Percentiles rank a stretch among this genome's conserved stretches.
Conservation (phyloP, 371 early-diverging fungal species). For the Saksenaea vasiformis region DNA sequence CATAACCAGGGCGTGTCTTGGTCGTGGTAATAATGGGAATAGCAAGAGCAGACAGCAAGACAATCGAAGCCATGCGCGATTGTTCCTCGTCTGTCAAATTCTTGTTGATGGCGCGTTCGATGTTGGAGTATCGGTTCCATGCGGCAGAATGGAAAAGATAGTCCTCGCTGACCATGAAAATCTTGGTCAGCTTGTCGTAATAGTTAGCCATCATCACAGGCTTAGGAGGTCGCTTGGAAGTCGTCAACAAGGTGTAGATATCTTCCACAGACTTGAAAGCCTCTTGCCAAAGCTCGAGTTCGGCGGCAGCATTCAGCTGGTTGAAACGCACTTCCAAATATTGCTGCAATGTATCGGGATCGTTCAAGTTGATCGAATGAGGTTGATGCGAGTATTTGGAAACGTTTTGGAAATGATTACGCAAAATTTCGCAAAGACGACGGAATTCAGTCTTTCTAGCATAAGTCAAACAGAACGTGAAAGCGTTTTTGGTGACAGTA, state of each 20-base stretch:
- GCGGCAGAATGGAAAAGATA: slow-evolving; percentile 97
- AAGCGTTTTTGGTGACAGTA: slow-evolving; percentile 86
- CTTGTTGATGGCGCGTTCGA: slow-evolving; percentile 75
- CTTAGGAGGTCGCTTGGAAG: slow-evolving; percentile 92
- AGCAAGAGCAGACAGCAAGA: slow-evolving; percentile 90
- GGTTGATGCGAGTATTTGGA: slow-evolving; percentile 93
- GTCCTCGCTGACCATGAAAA: slow-evolving; percentile 95
- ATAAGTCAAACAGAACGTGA: slow-evolving; percentile 94
- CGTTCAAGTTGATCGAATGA: slow-evolving; percentile 91
- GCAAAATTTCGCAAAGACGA: slow-evolving; percentile 94
- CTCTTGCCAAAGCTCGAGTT: slow-evolving; percentile 98
- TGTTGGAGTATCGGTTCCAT: slow-evolving; percentile 90
- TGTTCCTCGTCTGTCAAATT: slow-evolving; percentile 72
- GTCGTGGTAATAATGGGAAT: slow-evolving; percentile 86
- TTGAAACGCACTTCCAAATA: slow-evolving; percentile 94
- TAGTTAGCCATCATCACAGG: slow-evolving; percentile 95
- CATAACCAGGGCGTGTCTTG: slow-evolving; percentile 67
- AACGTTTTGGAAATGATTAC: slow-evolving; percentile 89
- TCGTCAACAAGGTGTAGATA: slow-evolving; percentile 90
- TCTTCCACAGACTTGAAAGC: slow-evolving; percentile 97
- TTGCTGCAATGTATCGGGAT: slow-evolving; percentile 95
- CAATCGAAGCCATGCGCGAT: slow-evolving; percentile 86
- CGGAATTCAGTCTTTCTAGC: slow-evolving; percentile 98
- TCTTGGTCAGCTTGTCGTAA: slow-evolving; percentile 94
- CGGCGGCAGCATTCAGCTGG: slow-evolving; percentile 92